Evolutionary conservation across 2,329 filamentous ascomycete species (phyloP).

Genomic region (Volutella citrinella): DNA sequence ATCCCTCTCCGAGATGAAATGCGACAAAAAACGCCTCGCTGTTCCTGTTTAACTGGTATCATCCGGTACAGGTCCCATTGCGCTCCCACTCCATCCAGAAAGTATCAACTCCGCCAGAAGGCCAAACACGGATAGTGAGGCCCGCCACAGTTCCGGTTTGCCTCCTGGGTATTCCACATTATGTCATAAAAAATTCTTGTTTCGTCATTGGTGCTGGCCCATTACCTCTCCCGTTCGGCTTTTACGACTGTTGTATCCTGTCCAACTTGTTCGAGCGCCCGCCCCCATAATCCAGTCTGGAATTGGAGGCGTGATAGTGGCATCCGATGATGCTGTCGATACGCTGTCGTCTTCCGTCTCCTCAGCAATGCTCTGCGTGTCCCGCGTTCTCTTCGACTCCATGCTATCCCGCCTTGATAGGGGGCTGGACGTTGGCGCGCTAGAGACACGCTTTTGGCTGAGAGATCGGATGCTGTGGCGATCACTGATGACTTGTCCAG

Average conservation of each 20-base stretch:
- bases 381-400: conserved; percentile 31
- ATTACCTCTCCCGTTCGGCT: conserved; percentile 10
- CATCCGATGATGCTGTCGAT: conserved; percentile 30
- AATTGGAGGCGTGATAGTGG: conserved; percentile 57
- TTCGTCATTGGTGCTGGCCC: conserved; percentile 4
- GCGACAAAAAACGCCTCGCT: conserved; percentile 19
- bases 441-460: conserved; percentile 54
- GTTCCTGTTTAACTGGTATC: too few relatives aligned
- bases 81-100: neutral
- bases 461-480: conserved; percentile 49
- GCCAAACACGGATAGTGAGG: conserved; percentile 1
- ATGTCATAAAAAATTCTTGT: conserved; percentile 9
- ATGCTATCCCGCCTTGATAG: conserved; percentile 52
- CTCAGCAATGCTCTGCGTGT: conserved; percentile 22
- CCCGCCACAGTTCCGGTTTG: too few relatives aligned
- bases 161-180: too few relatives aligned
- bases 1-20: too few relatives aligned
- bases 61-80: too few relatives aligned
- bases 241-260: conserved; percentile 42
- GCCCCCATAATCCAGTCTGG: conserved; percentile 59
- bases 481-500: conserved; percentile 61
- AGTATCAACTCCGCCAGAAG: too few relatives aligned
- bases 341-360: conserved; percentile 19
- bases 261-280: conserved; percentile 47
- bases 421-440: conserved; percentile 45